Evolutionary conservation across 768 basidiomycete genomes (phyloP), one percentile per base, ranked within the genome.

Genomic region (Strobilomyces echinocephalus): DNA sequence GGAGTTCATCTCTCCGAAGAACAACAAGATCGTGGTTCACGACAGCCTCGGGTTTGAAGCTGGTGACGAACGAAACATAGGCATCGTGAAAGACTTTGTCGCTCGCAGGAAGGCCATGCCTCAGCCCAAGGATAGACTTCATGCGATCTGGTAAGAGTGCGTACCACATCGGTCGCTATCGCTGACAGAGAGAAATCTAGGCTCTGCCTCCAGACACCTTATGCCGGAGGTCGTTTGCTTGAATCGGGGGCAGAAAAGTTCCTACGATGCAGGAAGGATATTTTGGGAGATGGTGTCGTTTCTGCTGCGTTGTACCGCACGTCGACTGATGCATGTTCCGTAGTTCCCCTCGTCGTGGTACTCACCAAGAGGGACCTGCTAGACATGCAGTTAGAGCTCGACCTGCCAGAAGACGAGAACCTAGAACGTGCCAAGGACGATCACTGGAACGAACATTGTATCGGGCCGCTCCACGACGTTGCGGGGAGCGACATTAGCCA

Each of bases 361-460:
- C 60, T 60, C 34, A 60, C 60, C 2, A 60, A 62, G 50, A 33
- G 45, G 9, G 60, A 60, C 35, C 24, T 58, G 8, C 49, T 60
- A 2, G 45, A 48, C 18, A 16, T 0, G 1, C 55, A 47, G 8
- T 28, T 62, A 14, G 41, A 49, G 14, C 8, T 59, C 16, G 39
- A 58, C 18, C 21, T 18, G 21, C 30, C 51, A 1, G 24, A 1
- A n/a, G 5, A 18, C 39, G 46, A 48, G 45, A 18, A 15, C 36
- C 5, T 35, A 12, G 24, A 46, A 1, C 7, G 28, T 11, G 12
- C 8, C 31, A 57, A 15, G 35, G 20, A 24, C 21, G 24, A 7
- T 7, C 30, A 30, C 26, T 0, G 50, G 21, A 3, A 50, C 0
- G 5, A 58, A 36, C 14, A 50, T 18, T 58, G 55, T 42, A 45